Percentiles rank a stretch among this genome's conserved stretches.
Conservation (phyloP, 192 early-diverging fungal species). For the Coemansia sp. region DNA sequence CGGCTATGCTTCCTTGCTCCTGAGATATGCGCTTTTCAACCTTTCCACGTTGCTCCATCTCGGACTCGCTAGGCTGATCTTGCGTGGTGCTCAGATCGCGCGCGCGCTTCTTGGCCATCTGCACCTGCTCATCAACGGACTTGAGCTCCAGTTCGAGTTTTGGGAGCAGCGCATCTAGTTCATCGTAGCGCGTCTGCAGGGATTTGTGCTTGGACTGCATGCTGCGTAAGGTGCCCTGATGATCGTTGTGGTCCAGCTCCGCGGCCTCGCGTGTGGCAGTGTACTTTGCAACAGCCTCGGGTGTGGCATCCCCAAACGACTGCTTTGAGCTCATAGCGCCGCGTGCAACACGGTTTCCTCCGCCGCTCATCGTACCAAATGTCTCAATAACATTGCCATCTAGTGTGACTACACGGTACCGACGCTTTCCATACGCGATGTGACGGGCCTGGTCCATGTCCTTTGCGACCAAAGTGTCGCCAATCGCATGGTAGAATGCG, state of each 20-base stretch:
- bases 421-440: conserved; percentile 80
- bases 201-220: conserved; percentile 39
- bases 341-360: conserved; percentile 69
- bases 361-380: conserved; percentile 93
- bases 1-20: conserved; percentile 49
- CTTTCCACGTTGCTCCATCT: conserved; percentile 37
- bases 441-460: conserved; percentile 83
- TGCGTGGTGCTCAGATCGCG: conserved; percentile 38
- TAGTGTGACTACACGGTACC: conserved; percentile 94
- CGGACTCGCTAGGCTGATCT: conserved; percentile 40
- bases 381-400: conserved; percentile 90
- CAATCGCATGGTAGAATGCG: conserved; percentile 86
- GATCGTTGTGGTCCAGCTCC: conserved; percentile 60
- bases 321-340: conserved; percentile 92
- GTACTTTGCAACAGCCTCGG: conserved; percentile 60
- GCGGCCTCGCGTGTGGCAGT: conserved; percentile 62
- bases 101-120: conserved; percentile 70
- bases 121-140: conserved; percentile 65
- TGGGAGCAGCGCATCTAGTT: conserved; percentile 64
- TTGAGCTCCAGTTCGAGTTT: conserved; percentile 77
- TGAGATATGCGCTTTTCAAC: conserved; percentile 54
- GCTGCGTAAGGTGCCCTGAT: conserved; percentile 37
- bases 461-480: conserved; percentile 85
- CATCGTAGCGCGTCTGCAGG: conserved; percentile 58
- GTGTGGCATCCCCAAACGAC: conserved; percentile 57